These are phyloP conservation scores for Endogone sp. DNA, from an alignment of 192 early-diverging fungal genomes.

Conservation along the genomic window DNA sequence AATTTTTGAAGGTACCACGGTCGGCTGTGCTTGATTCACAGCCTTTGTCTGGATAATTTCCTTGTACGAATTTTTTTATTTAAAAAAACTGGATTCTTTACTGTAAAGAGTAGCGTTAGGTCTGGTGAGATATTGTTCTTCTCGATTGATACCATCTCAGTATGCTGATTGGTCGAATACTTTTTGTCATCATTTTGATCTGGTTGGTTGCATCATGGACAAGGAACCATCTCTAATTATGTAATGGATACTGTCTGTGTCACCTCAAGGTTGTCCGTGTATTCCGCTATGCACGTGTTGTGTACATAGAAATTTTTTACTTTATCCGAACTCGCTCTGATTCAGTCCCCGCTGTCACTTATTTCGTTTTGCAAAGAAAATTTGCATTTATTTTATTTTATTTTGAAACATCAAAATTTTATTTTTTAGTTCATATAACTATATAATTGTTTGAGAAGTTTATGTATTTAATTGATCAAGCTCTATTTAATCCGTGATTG, in stretches of 20 bases:
- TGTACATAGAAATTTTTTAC: constrained; percentile 1
- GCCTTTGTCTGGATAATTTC: not conserved
- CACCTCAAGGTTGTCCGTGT: not conserved
- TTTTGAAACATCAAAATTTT: no score
- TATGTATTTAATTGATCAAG: no score
- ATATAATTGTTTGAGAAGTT: no score
- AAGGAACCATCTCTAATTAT: not conserved
- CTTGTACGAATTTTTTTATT: not conserved
- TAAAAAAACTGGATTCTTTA: no score
- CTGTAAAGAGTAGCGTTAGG: no score
- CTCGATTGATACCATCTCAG: not conserved
- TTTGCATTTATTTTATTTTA: no score
- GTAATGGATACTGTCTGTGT: not conserved
- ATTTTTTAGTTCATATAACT: no score
- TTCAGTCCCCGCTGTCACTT: no score
- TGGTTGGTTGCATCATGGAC: no score
- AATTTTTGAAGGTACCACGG: no score
- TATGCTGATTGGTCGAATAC: not conserved
- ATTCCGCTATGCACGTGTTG: not conserved
- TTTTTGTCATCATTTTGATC: not conserved
- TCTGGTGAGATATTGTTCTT: not conserved
- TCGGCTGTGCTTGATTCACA: not conserved
- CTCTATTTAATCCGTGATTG: no score
- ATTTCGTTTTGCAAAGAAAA: no score
- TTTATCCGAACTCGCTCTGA: not conserved